Conservation (phyloP, 306 rosid species). For the Malus fusca region DNA sequence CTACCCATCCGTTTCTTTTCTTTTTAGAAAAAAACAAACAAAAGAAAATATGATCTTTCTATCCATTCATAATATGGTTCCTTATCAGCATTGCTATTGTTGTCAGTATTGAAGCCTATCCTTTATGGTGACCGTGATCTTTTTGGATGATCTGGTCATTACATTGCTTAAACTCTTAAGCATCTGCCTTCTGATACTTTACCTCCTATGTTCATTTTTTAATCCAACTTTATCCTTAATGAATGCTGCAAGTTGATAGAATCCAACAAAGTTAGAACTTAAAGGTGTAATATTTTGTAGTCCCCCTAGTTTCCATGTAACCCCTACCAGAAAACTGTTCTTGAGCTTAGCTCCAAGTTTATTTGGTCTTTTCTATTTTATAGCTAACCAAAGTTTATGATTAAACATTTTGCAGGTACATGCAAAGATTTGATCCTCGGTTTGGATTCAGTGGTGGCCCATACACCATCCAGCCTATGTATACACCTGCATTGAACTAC, state of each 20-base stretch:
- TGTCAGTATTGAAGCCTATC: not conserved
- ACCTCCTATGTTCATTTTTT: not conserved
- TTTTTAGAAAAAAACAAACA: not conserved
- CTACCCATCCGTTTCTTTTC: not conserved
- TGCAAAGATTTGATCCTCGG: constrained; percentile 97
- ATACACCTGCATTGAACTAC: constrained; percentile 74
- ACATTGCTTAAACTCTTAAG: not conserved
- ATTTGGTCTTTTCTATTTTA: not conserved
- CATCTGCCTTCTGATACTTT: not conserved
- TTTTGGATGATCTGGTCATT: not conserved
- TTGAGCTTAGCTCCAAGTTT: not conserved
- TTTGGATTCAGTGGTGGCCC: constrained; percentile 94
- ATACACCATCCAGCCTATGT: constrained; percentile 80
- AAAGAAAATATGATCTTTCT: not conserved
- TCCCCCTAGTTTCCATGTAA: not conserved
- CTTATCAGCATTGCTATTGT: not conserved
- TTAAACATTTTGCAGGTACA: constrained; percentile 50
- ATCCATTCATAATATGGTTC: not conserved
- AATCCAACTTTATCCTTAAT: not conserved
- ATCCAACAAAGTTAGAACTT: not conserved
- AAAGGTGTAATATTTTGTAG: not conserved
- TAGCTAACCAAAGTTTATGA: not conserved
- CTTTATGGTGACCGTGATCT: not conserved
- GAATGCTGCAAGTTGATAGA: not conserved
- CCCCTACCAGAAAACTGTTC: not conserved